Conservation (phyloP, 202 grass and related monocot genomes). For the Elaeis oleifera region DNA sequence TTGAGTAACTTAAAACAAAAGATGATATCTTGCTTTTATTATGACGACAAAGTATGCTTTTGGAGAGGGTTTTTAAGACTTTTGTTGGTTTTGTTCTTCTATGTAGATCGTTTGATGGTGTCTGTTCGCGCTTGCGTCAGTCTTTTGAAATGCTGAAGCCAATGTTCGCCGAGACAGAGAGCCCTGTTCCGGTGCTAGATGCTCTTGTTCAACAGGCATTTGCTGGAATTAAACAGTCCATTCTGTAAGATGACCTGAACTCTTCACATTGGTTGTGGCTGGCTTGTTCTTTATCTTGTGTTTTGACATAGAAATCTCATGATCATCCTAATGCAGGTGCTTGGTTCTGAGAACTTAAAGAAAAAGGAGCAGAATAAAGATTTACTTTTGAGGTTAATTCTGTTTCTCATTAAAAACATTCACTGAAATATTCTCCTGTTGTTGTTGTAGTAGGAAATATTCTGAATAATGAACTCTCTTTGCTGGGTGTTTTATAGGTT, state of each 20-base stretch:
- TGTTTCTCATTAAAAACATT: constrained; percentile 7
- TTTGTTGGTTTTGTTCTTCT: constrained; percentile 7
- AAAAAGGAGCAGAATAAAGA: constrained; percentile 73
- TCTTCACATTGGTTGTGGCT: not conserved
- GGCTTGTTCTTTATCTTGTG: not conserved
- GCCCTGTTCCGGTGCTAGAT: constrained; percentile 63
- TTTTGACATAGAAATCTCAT: constrained; percentile 2
- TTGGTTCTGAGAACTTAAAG: constrained; percentile 40
- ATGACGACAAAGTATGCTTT: too few species aligned
- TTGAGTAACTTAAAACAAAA: too few species aligned
- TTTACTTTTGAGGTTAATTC: constrained; percentile 60
- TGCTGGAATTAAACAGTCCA: constrained; percentile 53
- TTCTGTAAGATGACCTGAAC: constrained; percentile 44
- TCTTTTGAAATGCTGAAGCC: constrained; percentile 88
- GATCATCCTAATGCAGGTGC: constrained; percentile 36
- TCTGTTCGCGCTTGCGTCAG: constrained; percentile 45
- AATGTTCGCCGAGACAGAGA: constrained; percentile 45
- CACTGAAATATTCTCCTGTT: constrained; percentile 3
- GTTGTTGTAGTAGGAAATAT: not conserved
- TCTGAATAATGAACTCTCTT: not conserved
- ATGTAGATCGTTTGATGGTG: constrained; percentile 82
- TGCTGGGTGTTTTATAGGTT: constrained; percentile 34
- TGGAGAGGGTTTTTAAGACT: not conserved
- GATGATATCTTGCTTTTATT: too few species aligned
- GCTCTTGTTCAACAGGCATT: constrained; percentile 78